A percentile compares a stretch with the other conserved stretches of the same genome.
Evolutionary conservation across 1,139 yeast species (phyloP).

Genomic region (Meyerozyma sp.): DNA sequence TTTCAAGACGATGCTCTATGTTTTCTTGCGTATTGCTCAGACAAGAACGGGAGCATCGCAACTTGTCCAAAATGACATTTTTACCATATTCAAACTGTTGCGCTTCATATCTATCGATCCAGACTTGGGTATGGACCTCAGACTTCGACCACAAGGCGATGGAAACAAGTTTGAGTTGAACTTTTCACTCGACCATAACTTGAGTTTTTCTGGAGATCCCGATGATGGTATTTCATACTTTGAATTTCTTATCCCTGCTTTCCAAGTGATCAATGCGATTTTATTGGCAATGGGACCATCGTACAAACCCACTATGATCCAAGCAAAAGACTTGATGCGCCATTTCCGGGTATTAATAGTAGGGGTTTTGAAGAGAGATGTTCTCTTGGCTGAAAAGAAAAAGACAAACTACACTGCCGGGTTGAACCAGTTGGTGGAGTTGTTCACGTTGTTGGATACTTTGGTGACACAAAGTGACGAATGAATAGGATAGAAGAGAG

Average conservation of each 20-base stretch:
- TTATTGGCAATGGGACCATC: conserved; percentile 76
- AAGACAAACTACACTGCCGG: conserved; percentile 20
- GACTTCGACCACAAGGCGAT: conserved; percentile 10
- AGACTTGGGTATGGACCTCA: conserved; percentile 62
- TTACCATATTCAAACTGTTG: conserved; percentile 55
- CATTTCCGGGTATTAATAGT: conserved; percentile 54
- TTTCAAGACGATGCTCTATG: conserved; percentile 64
- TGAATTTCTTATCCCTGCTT: conserved; percentile 71
- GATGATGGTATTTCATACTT: conserved; percentile 45
- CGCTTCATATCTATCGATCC: conserved; percentile 66
- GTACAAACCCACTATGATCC: conserved; percentile 57
- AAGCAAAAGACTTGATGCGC: conserved; percentile 47
- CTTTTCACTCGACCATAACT: conserved; percentile 13
- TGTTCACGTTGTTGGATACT: conserved; percentile 54
- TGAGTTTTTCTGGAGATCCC: conserved; percentile 2
- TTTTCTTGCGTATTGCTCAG: conserved; percentile 71
- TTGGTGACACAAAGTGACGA: conserved; percentile 25
- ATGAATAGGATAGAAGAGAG: not conserved
- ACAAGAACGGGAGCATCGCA: conserved; percentile 73
- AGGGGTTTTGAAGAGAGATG: conserved; percentile 69
- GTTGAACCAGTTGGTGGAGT: conserved; percentile 46
- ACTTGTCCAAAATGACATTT: conserved; percentile 67
- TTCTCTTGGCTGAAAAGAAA: conserved; percentile 29
- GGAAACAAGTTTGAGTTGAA: conserved; percentile 14
- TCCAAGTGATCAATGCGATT: conserved; percentile 67